Conservation (phyloP, 83 land plant genomes). For the Picea abies region DNA sequence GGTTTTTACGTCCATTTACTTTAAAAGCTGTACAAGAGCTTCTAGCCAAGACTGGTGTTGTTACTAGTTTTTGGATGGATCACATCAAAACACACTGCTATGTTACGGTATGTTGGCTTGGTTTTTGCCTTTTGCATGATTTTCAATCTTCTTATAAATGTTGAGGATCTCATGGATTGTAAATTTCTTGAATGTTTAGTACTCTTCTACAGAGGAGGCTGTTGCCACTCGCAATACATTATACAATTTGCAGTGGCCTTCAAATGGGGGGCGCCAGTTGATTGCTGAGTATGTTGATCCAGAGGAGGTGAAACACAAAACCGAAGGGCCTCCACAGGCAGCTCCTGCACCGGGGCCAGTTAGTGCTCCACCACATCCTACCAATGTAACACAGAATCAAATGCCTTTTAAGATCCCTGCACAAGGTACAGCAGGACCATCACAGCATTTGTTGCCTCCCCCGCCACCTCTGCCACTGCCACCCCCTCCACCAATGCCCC, state of each 20-base stretch:
- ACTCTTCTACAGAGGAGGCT: conserved; percentile 91
- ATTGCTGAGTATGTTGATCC: conserved; percentile 91
- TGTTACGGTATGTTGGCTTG: conserved; percentile 70
- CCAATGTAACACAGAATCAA: conserved; percentile 19
- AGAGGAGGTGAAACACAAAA: conserved; percentile 71
- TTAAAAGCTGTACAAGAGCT: conserved; percentile 93
- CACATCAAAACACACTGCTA: conserved; percentile 98
- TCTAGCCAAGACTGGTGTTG: conserved; percentile 76
- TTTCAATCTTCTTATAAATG: conserved; percentile 9
- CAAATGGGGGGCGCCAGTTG: conserved; percentile 82
- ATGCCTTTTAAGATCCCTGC: conserved; percentile 13
- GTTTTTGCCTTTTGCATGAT: conserved; percentile 2
- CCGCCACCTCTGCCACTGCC: conserved; percentile 34
- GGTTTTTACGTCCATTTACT: conserved; percentile 94
- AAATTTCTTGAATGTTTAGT: conserved; percentile 43
- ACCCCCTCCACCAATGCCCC: conserved; percentile 63
- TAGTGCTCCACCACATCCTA: conserved; percentile 24
- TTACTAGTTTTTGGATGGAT: conserved; percentile 94
- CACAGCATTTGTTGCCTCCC: conserved; percentile 37
- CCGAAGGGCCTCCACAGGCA: conserved; percentile 50
- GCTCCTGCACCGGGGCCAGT: conserved; percentile 25
- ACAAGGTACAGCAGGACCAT: conserved; percentile 13
- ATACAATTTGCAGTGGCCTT: conserved; percentile 93
- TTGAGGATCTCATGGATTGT: not conserved
- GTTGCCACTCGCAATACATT: conserved; percentile 85